Conservation (phyloP, 2,329 filamentous ascomycete genomes). For the Aureobasidium uvarum region DNA sequence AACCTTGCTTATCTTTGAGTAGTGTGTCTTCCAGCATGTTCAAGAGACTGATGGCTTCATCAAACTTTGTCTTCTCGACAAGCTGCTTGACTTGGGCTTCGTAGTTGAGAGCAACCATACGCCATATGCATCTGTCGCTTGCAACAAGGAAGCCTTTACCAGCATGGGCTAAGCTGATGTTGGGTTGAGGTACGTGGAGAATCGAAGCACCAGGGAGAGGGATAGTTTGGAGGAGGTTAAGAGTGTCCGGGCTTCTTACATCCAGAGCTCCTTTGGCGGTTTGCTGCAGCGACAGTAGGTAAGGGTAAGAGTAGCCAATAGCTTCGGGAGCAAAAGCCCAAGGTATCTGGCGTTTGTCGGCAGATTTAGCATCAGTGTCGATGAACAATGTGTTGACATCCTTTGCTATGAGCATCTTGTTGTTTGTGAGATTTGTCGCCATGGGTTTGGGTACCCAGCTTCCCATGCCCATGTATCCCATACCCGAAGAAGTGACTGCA, state of each 20-base stretch:
- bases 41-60: constrained; percentile 89
- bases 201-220: constrained; percentile 76
- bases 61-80: constrained; percentile 68
- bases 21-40: constrained; percentile 90
- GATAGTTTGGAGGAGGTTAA: constrained; percentile 85
- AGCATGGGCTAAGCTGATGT: constrained; percentile 89
- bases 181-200: constrained; percentile 88
- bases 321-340: constrained; percentile 87
- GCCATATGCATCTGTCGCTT: constrained; percentile 89
- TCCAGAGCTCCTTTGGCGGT: constrained; percentile 76
- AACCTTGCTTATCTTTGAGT: constrained; percentile 74
- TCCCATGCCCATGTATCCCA: constrained; percentile 96
- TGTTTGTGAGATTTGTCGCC: constrained; percentile 75
- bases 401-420: constrained; percentile 89
- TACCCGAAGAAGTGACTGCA: constrained; percentile 76
- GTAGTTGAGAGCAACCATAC: constrained; percentile 91
- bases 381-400: constrained; percentile 96
- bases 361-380: constrained; percentile 73
- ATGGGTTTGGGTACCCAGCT: constrained; percentile 89
- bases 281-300: constrained; percentile 81
- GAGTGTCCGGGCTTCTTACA: constrained; percentile 85
- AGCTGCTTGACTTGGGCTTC: constrained; percentile 84
- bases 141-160: constrained; percentile 94
- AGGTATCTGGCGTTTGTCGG: constrained; percentile 84
- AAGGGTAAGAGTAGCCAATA: constrained; percentile 95